Percentiles rank a stretch among this genome's conserved stretches.
phyloP scores from a whole-genome alignment of 2,329 filamentous ascomycete genomes.

The Botryotinia narcissicola region DNA sequence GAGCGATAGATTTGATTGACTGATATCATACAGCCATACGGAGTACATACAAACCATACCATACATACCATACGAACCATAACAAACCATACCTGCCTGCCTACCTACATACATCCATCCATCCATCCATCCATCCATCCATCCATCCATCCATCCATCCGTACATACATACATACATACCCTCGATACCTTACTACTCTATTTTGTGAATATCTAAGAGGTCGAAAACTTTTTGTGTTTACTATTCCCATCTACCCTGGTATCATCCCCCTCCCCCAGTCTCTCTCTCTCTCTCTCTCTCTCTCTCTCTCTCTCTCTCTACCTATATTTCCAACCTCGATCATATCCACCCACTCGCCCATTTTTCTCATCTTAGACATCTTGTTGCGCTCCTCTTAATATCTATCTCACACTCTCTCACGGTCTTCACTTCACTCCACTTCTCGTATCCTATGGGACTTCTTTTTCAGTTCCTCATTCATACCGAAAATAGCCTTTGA shows the following conservation, averaged over 20 bases:
- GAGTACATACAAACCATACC: background rate
- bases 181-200: background rate
- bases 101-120: background rate
- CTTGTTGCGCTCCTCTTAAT: background rate
- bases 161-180: background rate
- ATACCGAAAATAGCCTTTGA: background rate
- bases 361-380: background rate
- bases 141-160: background rate
- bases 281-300: background rate
- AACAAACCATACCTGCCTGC: background rate
- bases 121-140: background rate
- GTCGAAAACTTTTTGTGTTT: background rate
- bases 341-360: background rate
- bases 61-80: background rate
- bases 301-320: background rate
- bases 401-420: background rate
- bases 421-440: background rate
- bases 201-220: constrained; percentile 2
- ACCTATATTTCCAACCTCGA: background rate
- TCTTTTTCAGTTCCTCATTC: background rate
- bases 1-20: background rate
- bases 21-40: background rate
- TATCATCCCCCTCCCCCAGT: background rate
- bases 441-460: background rate
- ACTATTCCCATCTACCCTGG: background rate